Base-by-base conservation (phyloP, 2,329 filamentous ascomycete genomes). In the Talaromyces sp. region DNA sequence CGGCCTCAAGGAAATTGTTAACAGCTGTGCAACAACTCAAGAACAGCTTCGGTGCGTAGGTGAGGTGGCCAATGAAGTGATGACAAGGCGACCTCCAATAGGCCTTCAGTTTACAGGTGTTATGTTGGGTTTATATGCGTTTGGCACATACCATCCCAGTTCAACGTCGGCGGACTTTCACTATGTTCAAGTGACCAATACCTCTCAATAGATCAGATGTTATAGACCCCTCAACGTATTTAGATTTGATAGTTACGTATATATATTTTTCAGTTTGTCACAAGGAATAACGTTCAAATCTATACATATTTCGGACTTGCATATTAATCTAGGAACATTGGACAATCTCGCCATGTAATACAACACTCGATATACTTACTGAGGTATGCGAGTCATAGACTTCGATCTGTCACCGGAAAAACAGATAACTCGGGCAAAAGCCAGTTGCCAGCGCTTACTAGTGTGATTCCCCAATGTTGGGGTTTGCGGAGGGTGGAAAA, bases 81-180 rank as follows among this genome's bases (percentile, higher is more conserved):
- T 81, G 67, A 79, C 77, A 1, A 65, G 72, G 17, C 68, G 73
- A 38, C 77, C 80, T 2, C 74, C 74, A 0, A 71, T 81, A 10
- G 80, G 80, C 0, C 74, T 74, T 19, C 71, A 76, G 1, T 83
- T 82, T 38, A 81, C 80, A 1, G 80, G 80, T 0, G 78, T 79
- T 72, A 81, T 82, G 79, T 69, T 82, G 58, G 80, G 81, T 0
- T n/a, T 83, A 13, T 83, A 82, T 69, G 72, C 78, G 1, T 80
- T 78, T 68, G 80, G 79, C 3, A 75, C 80, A 47, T 69, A 76
- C 19, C 76, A 82, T 62, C 71, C 74, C 19, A 80, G 77, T 40
- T 69, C 80, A 7, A 70, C 68, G 3, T 79, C 80, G 1, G 80
- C 80, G 0, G 79, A 82, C 60, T 82, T 47, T 67, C 68, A 67